Evolutionary conservation across 129 eudicot genomes (phyloP).

Genomic region (Artemisia tridentata): DNA sequence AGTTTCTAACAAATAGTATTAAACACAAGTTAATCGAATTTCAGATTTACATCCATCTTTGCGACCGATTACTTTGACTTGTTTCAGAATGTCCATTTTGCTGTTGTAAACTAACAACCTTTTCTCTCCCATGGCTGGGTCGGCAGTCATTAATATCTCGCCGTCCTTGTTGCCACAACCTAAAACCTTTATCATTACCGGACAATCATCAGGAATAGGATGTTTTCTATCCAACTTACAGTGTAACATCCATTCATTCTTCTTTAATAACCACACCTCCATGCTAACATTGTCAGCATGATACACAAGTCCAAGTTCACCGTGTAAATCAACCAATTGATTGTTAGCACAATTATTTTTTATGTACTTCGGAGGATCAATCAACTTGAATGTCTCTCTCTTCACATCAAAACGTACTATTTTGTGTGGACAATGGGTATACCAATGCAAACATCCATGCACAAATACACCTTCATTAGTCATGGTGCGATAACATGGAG

Average conservation of each 20-base stretch:
- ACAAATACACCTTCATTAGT: not conserved
- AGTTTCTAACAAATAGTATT: too few species aligned
- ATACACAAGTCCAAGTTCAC: not conserved
- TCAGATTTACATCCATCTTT: not conserved
- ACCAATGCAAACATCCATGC: constrained; percentile 21
- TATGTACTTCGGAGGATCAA: not conserved
- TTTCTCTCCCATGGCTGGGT: not conserved
- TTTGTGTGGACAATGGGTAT: not conserved
- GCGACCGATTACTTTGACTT: not conserved
- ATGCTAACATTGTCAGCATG: not conserved
- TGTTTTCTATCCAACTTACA: not conserved
- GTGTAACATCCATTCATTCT: constrained; percentile 7
- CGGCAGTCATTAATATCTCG: constrained; percentile 1
- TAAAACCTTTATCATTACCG: not conserved
- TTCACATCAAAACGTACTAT: not conserved
- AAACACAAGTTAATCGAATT: too few species aligned
- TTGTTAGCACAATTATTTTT: not conserved
- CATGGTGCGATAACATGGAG: not conserved
- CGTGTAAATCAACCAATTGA: not conserved
- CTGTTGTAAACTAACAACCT: not conserved
- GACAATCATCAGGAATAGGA: not conserved
- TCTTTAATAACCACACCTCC: not conserved
- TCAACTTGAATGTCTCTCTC: constrained; percentile 1
- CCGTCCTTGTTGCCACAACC: constrained; percentile 7
- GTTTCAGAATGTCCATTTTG: not conserved